phyloP scores from a whole-genome alignment of 75 land plant genomes.

The Cryptomeria japonica region DNA sequence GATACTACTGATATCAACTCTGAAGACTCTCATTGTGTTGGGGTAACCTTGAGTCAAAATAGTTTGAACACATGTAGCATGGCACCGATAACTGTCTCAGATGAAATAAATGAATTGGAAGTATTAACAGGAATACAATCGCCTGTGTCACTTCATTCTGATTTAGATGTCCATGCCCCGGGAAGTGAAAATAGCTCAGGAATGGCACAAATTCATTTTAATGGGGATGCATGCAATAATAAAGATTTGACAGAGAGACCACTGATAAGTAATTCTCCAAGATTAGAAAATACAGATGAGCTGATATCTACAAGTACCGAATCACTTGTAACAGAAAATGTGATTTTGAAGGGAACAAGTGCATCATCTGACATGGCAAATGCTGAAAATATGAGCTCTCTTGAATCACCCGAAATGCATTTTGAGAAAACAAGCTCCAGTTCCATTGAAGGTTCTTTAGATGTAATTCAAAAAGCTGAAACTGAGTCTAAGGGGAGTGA shows the following conservation, averaged over 20 bases:
- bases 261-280: background rate
- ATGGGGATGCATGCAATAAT: background rate
- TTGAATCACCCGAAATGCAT: background rate
- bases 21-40: background rate
- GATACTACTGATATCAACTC: background rate
- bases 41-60: background rate
- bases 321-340: background rate
- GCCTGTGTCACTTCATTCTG: background rate
- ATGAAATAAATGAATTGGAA: background rate
- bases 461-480: background rate
- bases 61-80: background rate
- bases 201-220: background rate
- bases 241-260: background rate
- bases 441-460: background rate
- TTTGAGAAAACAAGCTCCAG: background rate
- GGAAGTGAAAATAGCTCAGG: background rate
- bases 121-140: background rate
- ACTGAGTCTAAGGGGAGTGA: background rate
- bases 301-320: background rate
- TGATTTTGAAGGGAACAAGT: background rate
- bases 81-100: background rate
- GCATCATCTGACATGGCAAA: background rate
- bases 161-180: background rate
- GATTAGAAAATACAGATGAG: background rate
- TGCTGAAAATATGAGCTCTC: background rate